Evolutionary conservation across 352 stramenopile genomes (phyloP).

Genomic region (Albugo laibachii): DNA sequence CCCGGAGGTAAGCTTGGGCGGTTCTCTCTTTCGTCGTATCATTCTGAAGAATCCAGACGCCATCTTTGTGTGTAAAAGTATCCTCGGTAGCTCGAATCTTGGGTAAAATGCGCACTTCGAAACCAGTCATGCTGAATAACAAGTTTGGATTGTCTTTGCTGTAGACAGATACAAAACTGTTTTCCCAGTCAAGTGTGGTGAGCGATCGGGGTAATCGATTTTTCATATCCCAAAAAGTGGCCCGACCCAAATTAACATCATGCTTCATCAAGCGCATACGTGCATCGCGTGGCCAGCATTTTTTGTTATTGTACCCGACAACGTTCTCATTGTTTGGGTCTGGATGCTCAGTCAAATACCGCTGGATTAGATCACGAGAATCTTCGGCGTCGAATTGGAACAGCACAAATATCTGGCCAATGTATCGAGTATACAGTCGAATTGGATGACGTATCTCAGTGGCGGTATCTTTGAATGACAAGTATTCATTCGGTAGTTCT

Average conservation of each 20-base stretch:
- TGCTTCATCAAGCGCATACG: conserved; percentile 99
- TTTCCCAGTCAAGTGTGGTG: conserved; percentile 98
- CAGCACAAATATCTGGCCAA: conserved; percentile 98
- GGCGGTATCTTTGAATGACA: conserved; percentile 95
- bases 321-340: conserved; percentile 99
- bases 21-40: conserved; percentile 99
- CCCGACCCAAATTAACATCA: conserved; percentile 98
- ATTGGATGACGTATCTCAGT: conserved; percentile 97
- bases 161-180: conserved; percentile 99
- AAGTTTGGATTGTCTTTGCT: conserved; percentile 99
- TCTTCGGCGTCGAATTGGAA: conserved; percentile 98
- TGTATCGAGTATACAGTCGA: conserved; percentile 97
- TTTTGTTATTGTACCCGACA: conserved; percentile 99
- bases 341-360: conserved; percentile 98
- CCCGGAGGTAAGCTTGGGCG: conserved; percentile 93
- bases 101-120: conserved; percentile 93
- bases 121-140: conserved; percentile 99
- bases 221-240: conserved; percentile 99
- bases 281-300: conserved; percentile 98
- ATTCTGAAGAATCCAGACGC: conserved; percentile 99
- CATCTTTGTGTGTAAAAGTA: conserved; percentile 94
- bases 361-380: conserved; percentile 97
- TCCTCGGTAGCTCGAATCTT: conserved; percentile 81
- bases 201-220: conserved; percentile 96
- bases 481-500: conserved; percentile 96